Evolutionary conservation across 129 eudicot species (phyloP).

Genomic region (Flaveria trinervia): DNA sequence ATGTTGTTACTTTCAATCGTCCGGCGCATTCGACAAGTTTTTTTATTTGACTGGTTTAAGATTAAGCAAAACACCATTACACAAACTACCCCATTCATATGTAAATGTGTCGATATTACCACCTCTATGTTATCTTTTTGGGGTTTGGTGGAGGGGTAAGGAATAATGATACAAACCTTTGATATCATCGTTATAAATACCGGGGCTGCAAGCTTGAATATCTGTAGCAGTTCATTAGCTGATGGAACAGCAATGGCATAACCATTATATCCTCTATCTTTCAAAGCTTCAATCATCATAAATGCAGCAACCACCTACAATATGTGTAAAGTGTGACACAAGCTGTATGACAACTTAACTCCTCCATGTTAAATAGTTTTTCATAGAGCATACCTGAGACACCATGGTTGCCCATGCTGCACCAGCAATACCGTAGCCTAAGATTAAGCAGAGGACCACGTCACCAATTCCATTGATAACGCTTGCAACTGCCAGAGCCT

Average conservation of each 20-base stretch:
- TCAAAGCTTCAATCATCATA: conserved; percentile 87
- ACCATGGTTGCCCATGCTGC: conserved; percentile 99
- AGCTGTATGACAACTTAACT: background rate
- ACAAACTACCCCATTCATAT: background rate
- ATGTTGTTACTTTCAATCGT: background rate
- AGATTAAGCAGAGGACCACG: conserved; percentile 65
- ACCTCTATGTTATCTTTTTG: background rate
- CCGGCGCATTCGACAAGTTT: background rate
- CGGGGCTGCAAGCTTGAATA: conserved; percentile 80
- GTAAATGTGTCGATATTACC: background rate
- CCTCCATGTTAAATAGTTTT: background rate
- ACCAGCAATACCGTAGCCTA: conserved; percentile 93
- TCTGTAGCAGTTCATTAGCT: conserved; percentile 60
- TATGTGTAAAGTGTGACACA: conserved; percentile 23
- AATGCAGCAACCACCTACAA: conserved; percentile 82
- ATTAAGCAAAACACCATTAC: background rate
- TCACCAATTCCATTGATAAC: conserved; percentile 82
- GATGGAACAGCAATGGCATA: conserved; percentile 72
- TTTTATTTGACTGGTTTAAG: background rate
- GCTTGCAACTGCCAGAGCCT: conserved; percentile 88
- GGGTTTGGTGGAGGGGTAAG: background rate
- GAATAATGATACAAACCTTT: conserved; percentile 50
- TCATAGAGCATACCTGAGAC: conserved; percentile 61
- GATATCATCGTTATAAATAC: conserved; percentile 86
- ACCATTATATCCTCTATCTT: conserved; percentile 80